Evolutionary conservation across 2,329 filamentous ascomycete genomes (phyloP), one percentile per base, ranked within the genome.

Genomic region (Alternaria brassicicola): DNA sequence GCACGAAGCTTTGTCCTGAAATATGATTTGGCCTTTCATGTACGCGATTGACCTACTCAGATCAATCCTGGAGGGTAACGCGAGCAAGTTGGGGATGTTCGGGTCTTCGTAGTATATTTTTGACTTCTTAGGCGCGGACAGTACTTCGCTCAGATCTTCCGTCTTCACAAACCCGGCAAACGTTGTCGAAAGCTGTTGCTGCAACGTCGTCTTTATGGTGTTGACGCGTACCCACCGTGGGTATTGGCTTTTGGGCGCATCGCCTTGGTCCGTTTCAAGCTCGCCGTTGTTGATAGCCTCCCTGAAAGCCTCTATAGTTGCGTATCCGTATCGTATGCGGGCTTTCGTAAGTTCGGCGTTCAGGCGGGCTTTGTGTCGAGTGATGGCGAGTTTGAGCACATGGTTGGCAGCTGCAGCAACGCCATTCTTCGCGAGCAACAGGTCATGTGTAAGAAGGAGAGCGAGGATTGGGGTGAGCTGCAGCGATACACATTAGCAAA

Each of bases 1-100:
- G 73, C 95, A 99, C 0, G 93, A 97, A 0, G 95, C 94, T 77
- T 97, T 98, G 72, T 98, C 95, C 76, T 99, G 95, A 23, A 98
- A 81, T 59, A 98, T 97, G 52, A 98, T 86, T 45, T 88, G 85
- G 1, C 94, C 94, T 1, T 84, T 81, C 13, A 81, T 84, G 76
- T 98, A 98, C 0, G 92, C 89, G 13, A 84, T 78, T 7, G 87
- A 89, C 61, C 88, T 89, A 19, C 87, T 89, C 41, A 97, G 81
- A 70, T 96, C 91, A 35, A 85, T 82, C 2, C 85, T 83, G 0
- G 89, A 86, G 2, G 91, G 88, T 1, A 97, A 80, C 2, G 93
- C 95, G 6, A 99, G 76, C 3, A 99, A 82, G 67, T 95, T 88
- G 0, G 93, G 92, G 7, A 99, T 86, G 70, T 97, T 86, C 6